A percentile compares a stretch with the other conserved stretches of the same genome.
Conservation (phyloP, 176 grass and related monocot genomes). For the Carex myosuroides region DNA sequence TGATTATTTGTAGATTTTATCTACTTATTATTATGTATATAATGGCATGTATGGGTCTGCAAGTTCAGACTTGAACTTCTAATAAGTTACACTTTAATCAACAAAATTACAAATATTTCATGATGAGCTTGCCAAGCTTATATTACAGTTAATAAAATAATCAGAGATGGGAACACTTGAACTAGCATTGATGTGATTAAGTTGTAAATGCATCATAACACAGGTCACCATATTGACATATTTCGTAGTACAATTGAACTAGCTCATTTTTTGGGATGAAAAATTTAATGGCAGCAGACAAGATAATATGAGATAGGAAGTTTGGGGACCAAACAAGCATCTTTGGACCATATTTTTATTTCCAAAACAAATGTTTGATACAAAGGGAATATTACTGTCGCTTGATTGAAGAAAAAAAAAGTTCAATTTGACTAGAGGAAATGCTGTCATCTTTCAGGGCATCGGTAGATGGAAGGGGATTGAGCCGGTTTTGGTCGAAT, state of each 20-base stretch:
- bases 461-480: constrained; percentile 71
- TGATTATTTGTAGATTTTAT: neutral
- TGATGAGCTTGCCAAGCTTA: neutral
- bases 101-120: too few species aligned
- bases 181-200: neutral
- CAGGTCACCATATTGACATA: neutral
- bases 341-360: neutral
- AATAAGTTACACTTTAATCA: too few species aligned
- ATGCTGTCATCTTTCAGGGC: constrained; percentile 33
- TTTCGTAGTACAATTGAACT: neutral
- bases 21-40: neutral
- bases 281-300: neutral
- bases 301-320: neutral
- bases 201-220: neutral
- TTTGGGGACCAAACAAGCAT: neutral
- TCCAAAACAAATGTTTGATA: neutral
- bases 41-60: neutral
- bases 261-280: neutral
- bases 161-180: neutral
- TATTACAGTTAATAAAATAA: neutral
- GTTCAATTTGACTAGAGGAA: neutral
- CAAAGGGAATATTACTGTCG: neutral
- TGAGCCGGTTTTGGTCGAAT: constrained; percentile 87
- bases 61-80: neutral
- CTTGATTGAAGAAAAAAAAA: neutral